These are phyloP conservation scores for Babesia divergens DNA, from an alignment of 169 alveolate genomes.

Conservation along the genomic window DNA sequence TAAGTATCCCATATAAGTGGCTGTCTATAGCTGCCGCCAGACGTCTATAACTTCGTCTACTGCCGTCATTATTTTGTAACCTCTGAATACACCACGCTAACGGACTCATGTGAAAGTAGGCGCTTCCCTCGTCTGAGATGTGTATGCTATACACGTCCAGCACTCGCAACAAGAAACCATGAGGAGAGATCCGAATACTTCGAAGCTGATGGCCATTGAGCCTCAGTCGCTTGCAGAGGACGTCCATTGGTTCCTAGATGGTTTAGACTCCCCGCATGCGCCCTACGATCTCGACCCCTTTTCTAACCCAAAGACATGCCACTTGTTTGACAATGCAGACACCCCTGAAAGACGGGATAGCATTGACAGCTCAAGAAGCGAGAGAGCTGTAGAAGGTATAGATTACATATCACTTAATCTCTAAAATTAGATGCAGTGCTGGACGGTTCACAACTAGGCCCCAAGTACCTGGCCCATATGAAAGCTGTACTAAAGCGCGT, in stretches of 20 bases:
- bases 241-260: conserved; percentile 32
- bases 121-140: background rate
- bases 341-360: background rate
- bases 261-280: conserved; percentile 20
- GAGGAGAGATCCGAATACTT: background rate
- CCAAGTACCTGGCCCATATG: background rate
- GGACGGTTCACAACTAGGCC: background rate
- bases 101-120: background rate
- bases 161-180: background rate
- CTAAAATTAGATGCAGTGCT: background rate
- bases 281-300: conserved; percentile 39
- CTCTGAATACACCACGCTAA: background rate
- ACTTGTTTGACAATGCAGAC: conserved; percentile 1
- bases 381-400: background rate
- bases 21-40: too few relatives aligned
- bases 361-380: background rate
- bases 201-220: conserved; percentile 11
- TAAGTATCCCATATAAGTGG: too few relatives aligned
- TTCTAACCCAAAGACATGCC: background rate
- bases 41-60: background rate
- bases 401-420: background rate
- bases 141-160: background rate
- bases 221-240: conserved; percentile 36
- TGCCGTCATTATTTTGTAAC: background rate
- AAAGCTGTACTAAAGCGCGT: conserved; percentile 18